Evolutionary conservation across 768 basidiomycete genomes (phyloP).

Genomic region (Tricholoma sp.): DNA sequence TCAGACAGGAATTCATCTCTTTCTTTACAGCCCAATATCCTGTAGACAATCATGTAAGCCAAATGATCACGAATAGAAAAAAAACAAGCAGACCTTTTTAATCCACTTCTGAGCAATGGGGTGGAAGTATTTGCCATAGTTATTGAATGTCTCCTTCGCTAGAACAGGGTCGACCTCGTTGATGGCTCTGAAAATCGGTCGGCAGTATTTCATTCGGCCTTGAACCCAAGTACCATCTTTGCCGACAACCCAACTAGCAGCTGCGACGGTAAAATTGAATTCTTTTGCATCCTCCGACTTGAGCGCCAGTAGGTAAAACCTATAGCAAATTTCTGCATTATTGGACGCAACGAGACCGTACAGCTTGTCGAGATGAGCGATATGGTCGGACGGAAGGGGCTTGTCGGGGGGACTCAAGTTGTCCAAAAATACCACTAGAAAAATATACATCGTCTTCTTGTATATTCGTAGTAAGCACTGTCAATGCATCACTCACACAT

Average conservation of each 20-base stretch:
- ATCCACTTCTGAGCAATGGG: neutral
- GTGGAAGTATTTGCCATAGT: neutral
- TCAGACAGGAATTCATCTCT: neutral
- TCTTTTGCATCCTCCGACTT: neutral
- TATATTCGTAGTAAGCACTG: neutral
- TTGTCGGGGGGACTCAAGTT: neutral
- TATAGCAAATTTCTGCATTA: neutral
- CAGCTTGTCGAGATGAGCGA: neutral
- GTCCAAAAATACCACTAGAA: neutral
- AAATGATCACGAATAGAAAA: neutral
- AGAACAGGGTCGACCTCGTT: neutral
- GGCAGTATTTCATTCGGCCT: neutral
- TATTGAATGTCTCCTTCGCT: neutral
- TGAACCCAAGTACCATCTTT: neutral
- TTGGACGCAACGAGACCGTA: neutral
- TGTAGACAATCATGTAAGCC: neutral
- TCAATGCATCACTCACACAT: neutral
- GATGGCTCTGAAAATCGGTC: neutral
- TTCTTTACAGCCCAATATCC: neutral
- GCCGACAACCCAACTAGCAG: neutral
- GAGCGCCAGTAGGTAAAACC: neutral
- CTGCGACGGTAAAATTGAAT: neutral
- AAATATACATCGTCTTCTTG: neutral
- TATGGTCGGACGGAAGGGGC: neutral
- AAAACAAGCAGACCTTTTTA: neutral